Evolutionary conservation across 495 filamentous ascomycete species (phyloP), one percentile per base, ranked within the genome.

Genomic region (Tuber indicum): DNA sequence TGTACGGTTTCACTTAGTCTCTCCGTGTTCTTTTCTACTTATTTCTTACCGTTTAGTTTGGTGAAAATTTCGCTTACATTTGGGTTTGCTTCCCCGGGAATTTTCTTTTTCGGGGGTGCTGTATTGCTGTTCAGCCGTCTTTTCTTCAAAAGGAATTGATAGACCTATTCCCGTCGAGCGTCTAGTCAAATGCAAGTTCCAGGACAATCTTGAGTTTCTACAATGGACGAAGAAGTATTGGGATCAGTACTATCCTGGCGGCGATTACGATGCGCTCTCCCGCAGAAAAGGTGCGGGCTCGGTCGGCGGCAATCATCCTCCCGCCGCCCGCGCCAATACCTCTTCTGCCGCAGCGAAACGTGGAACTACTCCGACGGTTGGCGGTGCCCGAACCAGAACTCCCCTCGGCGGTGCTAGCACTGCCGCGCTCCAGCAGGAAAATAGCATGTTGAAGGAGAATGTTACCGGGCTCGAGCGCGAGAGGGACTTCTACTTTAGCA

Each of bases 171-270:
- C 94, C 79, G 92, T 98, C 81, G 91, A 97, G 85, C 86, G 89
- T 79, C 91, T 99, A 75, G 88, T 94, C 79, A 98, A 98, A 86
- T 99, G 96, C 88, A 97, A 96, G 87, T 98, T 99, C 93, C 96
- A 99, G 86, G 96, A 99, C 84, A 99, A 99, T 87, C 93, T 99
- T 77, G 96, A 98, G 83, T 99, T 98, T 85, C 89, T 99, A 47
- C 96, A 99, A 87, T 99, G 93, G 93, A 91, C 89, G 74, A 98
- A 98, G 89, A 87, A 88, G 79, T 97, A 93, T 86, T 99, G 96
- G 96, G 96, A 99, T 84, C 94, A 97, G 83, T 94, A 98, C 88
- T 99, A 91, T 84, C 94, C 96, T 14, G 96, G 95, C 70, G 93
- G 93, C 73, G 96, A 98, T 78, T 99, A 99, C 86, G 96, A 99